Base-by-base conservation (phyloP, 768 basidiomycete species). In the Suillus clintonianus region DNA sequence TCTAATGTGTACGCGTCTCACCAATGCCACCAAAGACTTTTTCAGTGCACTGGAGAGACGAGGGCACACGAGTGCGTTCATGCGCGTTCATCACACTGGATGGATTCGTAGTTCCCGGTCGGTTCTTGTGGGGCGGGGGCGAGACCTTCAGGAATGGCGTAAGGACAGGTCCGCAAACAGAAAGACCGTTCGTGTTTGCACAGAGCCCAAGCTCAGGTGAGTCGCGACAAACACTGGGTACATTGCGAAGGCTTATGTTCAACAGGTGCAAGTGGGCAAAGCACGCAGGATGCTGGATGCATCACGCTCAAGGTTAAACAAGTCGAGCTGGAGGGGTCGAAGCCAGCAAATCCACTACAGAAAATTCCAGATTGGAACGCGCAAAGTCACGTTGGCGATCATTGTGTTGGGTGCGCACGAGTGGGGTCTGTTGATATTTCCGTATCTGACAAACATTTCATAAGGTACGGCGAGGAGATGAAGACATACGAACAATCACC, bases 31-130 rank as follows among this genome's bases (percentile, higher is more conserved):
- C 66, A 90, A n/a, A n/a, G 89, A 72, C 66, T 6, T 91, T 91
- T 71, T 77, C 79, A 4, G 82, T 91, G 0, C 81, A 86, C 67
- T 91, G 89, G 90, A 80, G 78, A 45, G 89, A 91, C 68, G 78
- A 82, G 61, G 89, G 84, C 37, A 79, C 84, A 42, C 71, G 71
- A 34, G 71, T 85, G 7, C 81, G 85, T 60, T 85, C 86, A 4
- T 89, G 86, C 62, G 76, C 82, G 0, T 90, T 82, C 69, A 85
- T 92, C 24, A 79, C 78, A n/a, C 74, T 91, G 9, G 90, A 91
- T 69, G 89, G 89, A 3, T 79, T 83, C 59, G 74, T 80, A 4
- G 85, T 87, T 2, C 85, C 90, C 1, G 90, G 89, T 5, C 76
- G 84, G 17, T 90, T 89, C 68, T 71, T 90, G 19, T 81, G 77